Evolutionary conservation across 1,284 basidiomycete genomes (phyloP).

Genomic region (Hemileia vastatrix): DNA sequence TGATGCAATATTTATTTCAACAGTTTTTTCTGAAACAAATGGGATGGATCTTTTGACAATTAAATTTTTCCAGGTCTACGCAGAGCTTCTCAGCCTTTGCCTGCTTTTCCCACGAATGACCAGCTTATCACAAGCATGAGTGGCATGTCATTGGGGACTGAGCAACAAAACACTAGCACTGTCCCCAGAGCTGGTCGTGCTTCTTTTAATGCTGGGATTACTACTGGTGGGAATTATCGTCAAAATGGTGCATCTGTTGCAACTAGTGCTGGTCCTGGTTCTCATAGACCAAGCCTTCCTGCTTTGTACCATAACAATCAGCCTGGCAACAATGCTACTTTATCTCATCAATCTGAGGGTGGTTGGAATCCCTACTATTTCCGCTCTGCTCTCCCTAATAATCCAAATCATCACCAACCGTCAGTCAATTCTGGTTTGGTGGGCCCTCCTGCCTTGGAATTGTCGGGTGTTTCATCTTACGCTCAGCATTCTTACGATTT

Average conservation of each 20-base stretch:
- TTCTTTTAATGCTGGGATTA: conserved; percentile 21
- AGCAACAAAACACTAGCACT: not conserved
- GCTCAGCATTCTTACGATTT: conserved; percentile 17
- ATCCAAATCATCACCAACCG: not conserved
- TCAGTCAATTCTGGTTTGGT: conserved; percentile 3
- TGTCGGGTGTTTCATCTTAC: conserved; percentile 17
- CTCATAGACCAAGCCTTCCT: conserved; percentile 20
- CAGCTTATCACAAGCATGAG: conserved; percentile 2
- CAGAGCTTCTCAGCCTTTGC: conserved; percentile 12
- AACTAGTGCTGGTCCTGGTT: not conserved
- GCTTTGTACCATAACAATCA: conserved; percentile 7
- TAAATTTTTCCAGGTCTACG: too few species aligned
- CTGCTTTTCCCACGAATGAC: conserved; percentile 3
- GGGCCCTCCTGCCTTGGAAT: conserved; percentile 5
- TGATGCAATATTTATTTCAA: too few species aligned
- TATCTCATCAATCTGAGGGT: conserved; percentile 8
- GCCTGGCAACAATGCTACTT: too few species aligned
- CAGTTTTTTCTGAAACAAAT: too few species aligned
- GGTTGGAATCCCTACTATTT: conserved; percentile 24
- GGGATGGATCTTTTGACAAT: too few species aligned
- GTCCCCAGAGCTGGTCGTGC: conserved; percentile 3
- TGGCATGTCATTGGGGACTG: conserved; percentile 1
- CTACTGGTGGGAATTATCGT: too few species aligned
- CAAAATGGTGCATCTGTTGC: conserved; percentile 1
- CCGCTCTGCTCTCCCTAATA: not conserved